Conservation (phyloP, 208 protist species). For the Trypanosoma lewisi region DNA sequence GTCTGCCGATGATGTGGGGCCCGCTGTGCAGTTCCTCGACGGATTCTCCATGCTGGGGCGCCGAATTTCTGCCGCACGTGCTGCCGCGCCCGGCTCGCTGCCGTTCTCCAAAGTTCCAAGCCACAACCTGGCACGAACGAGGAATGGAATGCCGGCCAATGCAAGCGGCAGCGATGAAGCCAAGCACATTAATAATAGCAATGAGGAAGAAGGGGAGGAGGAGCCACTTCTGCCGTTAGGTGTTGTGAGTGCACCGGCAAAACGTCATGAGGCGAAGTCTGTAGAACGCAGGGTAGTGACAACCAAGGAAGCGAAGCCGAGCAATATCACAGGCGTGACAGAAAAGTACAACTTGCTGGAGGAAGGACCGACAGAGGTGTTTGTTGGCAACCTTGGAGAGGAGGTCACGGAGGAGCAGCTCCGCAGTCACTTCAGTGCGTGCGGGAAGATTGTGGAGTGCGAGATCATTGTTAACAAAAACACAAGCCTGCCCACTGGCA, state of each 20-base stretch:
- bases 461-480: slow-evolving; percentile 78
- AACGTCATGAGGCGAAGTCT: not conserved
- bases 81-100: slow-evolving; percentile 77
- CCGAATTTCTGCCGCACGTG: slow-evolving; percentile 58
- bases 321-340: slow-evolving; percentile 58
- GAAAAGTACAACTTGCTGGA: slow-evolving; percentile 86
- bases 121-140: slow-evolving; percentile 17
- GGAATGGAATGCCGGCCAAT: not conserved
- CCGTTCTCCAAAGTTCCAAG: slow-evolving; percentile 52
- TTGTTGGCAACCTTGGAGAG: slow-evolving; percentile 80
- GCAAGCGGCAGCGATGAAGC: not conserved
- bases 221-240: slow-evolving; percentile 40
- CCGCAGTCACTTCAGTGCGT: slow-evolving; percentile 70
- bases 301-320: not conserved
- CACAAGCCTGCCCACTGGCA: slow-evolving; percentile 72
- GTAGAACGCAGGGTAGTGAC: not conserved
- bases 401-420: slow-evolving; percentile 77
- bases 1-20: slow-evolving; percentile 58
- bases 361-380: slow-evolving; percentile 68
- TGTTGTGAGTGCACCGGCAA: slow-evolving; percentile 28
- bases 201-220: not conserved
- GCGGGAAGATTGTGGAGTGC: slow-evolving; percentile 61
- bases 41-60: slow-evolving; percentile 82
- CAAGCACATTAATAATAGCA: not conserved
- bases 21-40: slow-evolving; percentile 80